A percentile compares a stretch with the other conserved stretches of the same genome.
These are phyloP conservation scores for Solanum pimpinellifolium DNA, from an alignment of 257 asterid species.

Conservation along the genomic window DNA sequence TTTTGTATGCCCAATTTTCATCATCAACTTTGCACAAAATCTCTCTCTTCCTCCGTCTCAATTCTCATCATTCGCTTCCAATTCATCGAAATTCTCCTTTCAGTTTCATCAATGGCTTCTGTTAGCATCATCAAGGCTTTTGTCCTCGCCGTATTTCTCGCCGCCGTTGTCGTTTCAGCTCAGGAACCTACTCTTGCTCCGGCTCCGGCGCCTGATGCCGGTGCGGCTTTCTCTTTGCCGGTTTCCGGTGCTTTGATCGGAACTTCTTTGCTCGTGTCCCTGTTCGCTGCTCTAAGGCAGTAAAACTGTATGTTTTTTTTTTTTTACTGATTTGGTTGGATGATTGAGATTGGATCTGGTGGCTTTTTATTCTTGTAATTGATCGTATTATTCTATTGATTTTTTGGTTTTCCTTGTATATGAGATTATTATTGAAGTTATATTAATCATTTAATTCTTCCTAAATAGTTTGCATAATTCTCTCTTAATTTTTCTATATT, in stretches of 20 bases:
- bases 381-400: not conserved
- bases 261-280: not conserved
- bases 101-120: conserved; percentile 30
- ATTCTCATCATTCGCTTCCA: not conserved
- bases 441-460: not conserved
- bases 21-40: no score
- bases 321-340: not conserved
- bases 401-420: not conserved
- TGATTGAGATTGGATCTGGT: not conserved
- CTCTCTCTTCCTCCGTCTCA: not conserved
- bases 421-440: not conserved
- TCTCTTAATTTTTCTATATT: no score
- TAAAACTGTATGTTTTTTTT: not conserved
- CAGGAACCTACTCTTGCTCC: conserved; percentile 24
- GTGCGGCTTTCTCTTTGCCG: not conserved
- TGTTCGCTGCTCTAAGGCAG: not conserved
- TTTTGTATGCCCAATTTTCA: not conserved
- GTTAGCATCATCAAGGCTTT: conserved; percentile 16
- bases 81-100: not conserved
- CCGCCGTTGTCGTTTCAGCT: conserved; percentile 22
- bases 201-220: not conserved
- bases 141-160: conserved; percentile 10
- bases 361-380: not conserved
- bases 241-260: not conserved
- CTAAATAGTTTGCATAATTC: no score